phyloP scores from a whole-genome alignment of 176 grass and related monocot genomes.

The Raddia distichophylla region DNA sequence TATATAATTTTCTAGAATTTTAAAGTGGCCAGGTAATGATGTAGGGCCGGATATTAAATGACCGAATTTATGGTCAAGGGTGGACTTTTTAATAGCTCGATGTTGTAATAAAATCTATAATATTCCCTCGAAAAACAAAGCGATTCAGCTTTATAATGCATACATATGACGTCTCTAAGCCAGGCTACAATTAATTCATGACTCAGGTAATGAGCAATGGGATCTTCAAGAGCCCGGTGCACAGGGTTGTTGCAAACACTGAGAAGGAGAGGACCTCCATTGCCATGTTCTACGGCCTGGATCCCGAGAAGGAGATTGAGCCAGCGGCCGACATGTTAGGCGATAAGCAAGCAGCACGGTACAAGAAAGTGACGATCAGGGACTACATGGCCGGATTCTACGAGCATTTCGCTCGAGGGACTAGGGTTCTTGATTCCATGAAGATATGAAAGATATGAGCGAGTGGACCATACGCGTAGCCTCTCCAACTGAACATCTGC shows the following conservation, averaged over 20 bases:
- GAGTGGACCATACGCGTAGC: too few relatives aligned
- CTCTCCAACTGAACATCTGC: too few relatives aligned
- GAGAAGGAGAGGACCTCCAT: slow-evolving; percentile 51
- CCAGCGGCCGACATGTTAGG: slow-evolving; percentile 43
- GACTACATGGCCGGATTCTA: slow-evolving; percentile 36
- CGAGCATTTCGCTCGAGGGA: slow-evolving; percentile 38
- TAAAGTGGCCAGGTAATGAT: too few relatives aligned
- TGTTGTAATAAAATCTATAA: too few relatives aligned
- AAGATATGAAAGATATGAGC: slow-evolving; percentile 12
- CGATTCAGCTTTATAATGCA: too few relatives aligned
- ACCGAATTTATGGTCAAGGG: too few relatives aligned
- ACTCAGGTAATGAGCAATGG: slow-evolving; percentile 61
- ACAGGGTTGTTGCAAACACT: slow-evolving; percentile 46
- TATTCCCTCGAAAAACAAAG: too few relatives aligned
- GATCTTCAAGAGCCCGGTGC: slow-evolving; percentile 55
- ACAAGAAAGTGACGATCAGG: slow-evolving; percentile 41
- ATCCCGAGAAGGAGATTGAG: slow-evolving; percentile 40
- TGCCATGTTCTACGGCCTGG: slow-evolving; percentile 52
- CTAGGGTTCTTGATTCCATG: slow-evolving; percentile 33
- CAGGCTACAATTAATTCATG: background rate
- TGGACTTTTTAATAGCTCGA: too few relatives aligned
- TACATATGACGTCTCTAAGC: too few relatives aligned
- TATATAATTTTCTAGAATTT: too few relatives aligned
- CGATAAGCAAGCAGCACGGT: slow-evolving; percentile 16
- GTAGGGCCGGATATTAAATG: too few relatives aligned